Conservation (phyloP, 179 eudicot genomes). For the Silene coronaria region DNA sequence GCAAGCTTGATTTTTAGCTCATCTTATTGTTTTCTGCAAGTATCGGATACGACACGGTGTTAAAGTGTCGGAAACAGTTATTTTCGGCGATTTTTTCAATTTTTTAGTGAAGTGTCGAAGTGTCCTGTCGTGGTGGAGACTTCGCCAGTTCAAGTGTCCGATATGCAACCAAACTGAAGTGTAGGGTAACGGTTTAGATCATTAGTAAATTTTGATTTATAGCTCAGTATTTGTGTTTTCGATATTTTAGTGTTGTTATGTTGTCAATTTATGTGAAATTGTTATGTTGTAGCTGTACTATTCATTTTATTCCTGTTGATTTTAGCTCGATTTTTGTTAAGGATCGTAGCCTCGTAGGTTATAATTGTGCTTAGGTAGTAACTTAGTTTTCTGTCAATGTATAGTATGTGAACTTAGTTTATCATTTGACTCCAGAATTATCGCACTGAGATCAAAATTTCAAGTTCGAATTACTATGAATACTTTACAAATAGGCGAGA, state of each 20-base stretch:
- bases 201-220: slow-evolving; percentile 5
- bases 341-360: too few relatives aligned
- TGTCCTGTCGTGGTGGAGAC: too few relatives aligned
- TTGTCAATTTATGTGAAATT: background rate
- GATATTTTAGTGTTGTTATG: background rate
- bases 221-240: background rate
- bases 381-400: background rate
- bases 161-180: too few relatives aligned
- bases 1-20: background rate
- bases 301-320: background rate
- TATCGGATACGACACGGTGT: too few relatives aligned
- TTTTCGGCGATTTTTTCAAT: too few relatives aligned
- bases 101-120: too few relatives aligned
- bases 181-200: background rate
- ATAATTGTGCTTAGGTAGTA: too few relatives aligned
- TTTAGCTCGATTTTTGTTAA: too few relatives aligned
- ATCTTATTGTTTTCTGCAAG: too few relatives aligned
- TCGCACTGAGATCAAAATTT: background rate
- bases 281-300: background rate
- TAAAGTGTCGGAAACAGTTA: too few relatives aligned
- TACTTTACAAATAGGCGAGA: background rate
- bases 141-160: too few relatives aligned
- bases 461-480: background rate
- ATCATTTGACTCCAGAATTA: background rate
- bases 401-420: background rate